These are phyloP conservation scores for Sungouiella blattae DNA, from an alignment of 805 yeast species.

Conservation along the genomic window DNA sequence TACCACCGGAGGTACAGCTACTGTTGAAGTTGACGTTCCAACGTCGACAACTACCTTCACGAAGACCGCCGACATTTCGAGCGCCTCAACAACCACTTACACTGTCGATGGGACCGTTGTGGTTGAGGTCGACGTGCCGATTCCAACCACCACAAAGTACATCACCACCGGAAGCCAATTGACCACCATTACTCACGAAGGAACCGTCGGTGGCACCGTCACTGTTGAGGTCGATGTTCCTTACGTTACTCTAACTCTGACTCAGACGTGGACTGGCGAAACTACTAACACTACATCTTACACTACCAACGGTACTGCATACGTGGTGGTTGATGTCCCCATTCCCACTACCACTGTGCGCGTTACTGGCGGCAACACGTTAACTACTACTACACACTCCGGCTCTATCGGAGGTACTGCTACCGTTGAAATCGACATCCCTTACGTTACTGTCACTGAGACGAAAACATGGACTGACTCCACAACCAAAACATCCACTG, in stretches of 20 bases:
- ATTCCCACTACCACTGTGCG: neutral
- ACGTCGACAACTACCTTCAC: constrained; percentile 7
- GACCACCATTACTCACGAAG: constrained; percentile 5
- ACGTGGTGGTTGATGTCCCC: neutral
- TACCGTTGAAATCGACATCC: constrained; percentile 14
- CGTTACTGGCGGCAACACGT: neutral
- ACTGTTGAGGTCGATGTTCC: constrained; percentile 8
- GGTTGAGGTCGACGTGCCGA: constrained; percentile 15
- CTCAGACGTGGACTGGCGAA: constrained; percentile 10
- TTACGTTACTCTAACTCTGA: neutral
- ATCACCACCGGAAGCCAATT: neutral
- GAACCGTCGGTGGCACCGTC: constrained; percentile 4
- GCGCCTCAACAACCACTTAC: constrained; percentile 7
- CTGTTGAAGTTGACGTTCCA: constrained; percentile 11
- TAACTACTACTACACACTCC: constrained; percentile 14
- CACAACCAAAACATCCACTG: neutral
- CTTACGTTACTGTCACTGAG: constrained; percentile 1
- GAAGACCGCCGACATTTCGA: constrained; percentile 6
- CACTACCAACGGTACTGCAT: constrained; percentile 3
- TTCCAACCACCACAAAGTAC: constrained; percentile 13
- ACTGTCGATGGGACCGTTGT: constrained; percentile 13
- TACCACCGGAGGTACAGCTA: constrained; percentile 8
- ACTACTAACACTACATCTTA: constrained; percentile 1
- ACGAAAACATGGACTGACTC: constrained; percentile 4
- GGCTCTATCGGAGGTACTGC: constrained; percentile 17